Evolutionary conservation across 768 basidiomycete species (phyloP), one percentile per base, ranked within the genome.

Genomic region (Psilocybe azurescens): DNA sequence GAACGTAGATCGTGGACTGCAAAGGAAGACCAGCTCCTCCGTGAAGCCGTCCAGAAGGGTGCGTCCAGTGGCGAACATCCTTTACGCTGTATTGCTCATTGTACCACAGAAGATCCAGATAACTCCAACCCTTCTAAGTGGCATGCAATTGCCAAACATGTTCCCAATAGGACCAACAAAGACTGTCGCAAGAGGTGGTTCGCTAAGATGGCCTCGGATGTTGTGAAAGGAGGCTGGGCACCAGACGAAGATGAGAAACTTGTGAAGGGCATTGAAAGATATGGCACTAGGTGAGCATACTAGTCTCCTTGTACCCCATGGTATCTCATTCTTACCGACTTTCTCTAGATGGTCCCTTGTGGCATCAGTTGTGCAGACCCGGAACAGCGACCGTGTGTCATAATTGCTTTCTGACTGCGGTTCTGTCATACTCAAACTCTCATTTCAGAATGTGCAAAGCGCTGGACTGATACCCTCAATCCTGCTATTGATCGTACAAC

Each of bases 121-220:
- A 81, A 83, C 67, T 72, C 81, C 29, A 84, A 83, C 62, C 86
- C 86, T 20, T 84, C 84, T 53, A 86, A 85, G 63, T 87, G 86
- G 86, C 83, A 85, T 71, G 83, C 83, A 36, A 86, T 87, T 57
- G 82, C 85, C n/a, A 83, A 84, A 65, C 83, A 86, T 68, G 83
- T 87, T 4, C 86, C 85, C 9, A 83, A 86, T 67, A 77, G 86
- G 58, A 86, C 83, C 20, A 87, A 87, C 77, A 87, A 87, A 67
- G 86, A 87, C 69, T 87, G 86, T 70, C 79, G 86, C 65, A 87
- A 87, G 69, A 78, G 86, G 11, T 87, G 85, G 85, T 86, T 85
- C 63, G 83, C 85, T 1, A 86, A 85, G 74, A 86, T 87, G 85
- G 84, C 84, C 60, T 82, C 84, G 13, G 83, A 84, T 70, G 84